Percentiles rank a stretch among this genome's conserved stretches.
Conservation (phyloP, 352 stramenopile species). For the Hyaloperonospora brassicae region DNA sequence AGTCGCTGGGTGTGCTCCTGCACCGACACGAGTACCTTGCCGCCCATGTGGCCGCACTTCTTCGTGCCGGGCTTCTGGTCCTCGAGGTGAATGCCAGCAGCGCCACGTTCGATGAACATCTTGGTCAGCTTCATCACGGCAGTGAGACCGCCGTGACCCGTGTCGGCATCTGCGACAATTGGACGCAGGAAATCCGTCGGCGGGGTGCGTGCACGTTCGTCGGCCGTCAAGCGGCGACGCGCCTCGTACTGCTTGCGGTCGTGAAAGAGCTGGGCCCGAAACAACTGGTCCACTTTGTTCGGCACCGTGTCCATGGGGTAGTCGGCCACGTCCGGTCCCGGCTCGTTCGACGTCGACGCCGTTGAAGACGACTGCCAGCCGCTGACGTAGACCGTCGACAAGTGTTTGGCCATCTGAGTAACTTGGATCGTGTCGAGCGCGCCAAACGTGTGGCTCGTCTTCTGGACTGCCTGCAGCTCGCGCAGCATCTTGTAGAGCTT, state of each 20-base stretch:
- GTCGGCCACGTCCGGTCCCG: conserved; percentile 93
- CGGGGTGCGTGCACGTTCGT: conserved; percentile 66
- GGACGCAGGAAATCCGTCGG: conserved; percentile 94
- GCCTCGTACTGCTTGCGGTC: conserved; percentile 96
- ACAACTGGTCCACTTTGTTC: conserved; percentile 97
- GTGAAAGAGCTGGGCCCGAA: conserved; percentile 94
- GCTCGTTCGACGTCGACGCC: conserved; percentile 93
- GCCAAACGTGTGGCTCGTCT: conserved; percentile 84
- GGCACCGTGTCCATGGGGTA: conserved; percentile 98
- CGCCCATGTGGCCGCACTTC: conserved; percentile 99
- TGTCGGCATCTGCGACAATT: conserved; percentile 97
- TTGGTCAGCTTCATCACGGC: conserved; percentile 98
- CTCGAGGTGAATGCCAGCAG: conserved; percentile 97
- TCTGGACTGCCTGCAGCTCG: conserved; percentile 62
- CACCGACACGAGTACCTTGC: conserved; percentile 95
- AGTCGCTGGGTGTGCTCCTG: conserved; percentile 96
- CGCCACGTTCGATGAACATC: conserved; percentile 96
- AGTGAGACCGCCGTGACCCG: conserved; percentile 92
- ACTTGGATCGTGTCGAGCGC: conserved; percentile 92
- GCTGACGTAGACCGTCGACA: conserved; percentile 94
- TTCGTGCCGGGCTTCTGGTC: conserved; percentile 98
- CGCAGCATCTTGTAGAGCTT: conserved; percentile 87
- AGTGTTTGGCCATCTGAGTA: conserved; percentile 91
- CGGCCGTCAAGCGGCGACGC: conserved; percentile 68
- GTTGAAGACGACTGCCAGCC: conserved; percentile 96